phyloP scores from a whole-genome alignment of 164 flowering plant genomes.

The Tetrastigma voinierianum region DNA sequence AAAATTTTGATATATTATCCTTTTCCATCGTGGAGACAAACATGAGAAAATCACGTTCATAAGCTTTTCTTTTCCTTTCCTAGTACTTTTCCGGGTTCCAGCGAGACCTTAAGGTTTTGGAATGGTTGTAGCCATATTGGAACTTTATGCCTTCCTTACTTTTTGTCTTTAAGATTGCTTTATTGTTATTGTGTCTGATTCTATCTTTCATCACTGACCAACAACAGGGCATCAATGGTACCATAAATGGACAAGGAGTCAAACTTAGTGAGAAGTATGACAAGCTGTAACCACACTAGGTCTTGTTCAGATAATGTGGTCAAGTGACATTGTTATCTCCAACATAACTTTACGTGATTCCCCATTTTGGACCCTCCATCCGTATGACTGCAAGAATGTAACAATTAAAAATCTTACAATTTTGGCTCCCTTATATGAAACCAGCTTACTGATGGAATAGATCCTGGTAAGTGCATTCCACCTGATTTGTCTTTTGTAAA shows the following conservation, averaged over 20 bases:
- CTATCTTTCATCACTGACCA: not conserved
- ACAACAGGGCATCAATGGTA: slow-evolving; percentile 98
- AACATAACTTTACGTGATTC: slow-evolving; percentile 60
- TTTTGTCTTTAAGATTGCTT: not conserved
- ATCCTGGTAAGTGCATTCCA: slow-evolving; percentile 66
- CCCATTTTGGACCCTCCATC: slow-evolving; percentile 99
- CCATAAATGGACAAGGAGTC: slow-evolving; percentile 96
- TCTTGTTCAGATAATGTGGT: slow-evolving; percentile 98
- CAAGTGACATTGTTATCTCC: slow-evolving; percentile 71
- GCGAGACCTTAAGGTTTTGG: not conserved
- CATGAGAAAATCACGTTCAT: too few species aligned
- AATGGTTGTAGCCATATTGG: not conserved
- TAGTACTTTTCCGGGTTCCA: too few species aligned
- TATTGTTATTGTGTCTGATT: slow-evolving; percentile 7
- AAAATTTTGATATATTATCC: too few species aligned
- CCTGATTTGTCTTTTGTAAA: not conserved
- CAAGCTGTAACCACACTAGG: slow-evolving; percentile 83
- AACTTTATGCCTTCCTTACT: not conserved
- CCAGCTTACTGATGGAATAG: slow-evolving; percentile 99
- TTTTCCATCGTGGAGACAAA: too few species aligned
- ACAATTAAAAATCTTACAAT: slow-evolving; percentile 71
- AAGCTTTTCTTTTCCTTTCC: too few species aligned
- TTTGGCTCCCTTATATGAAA: slow-evolving; percentile 73
- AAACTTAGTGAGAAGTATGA: slow-evolving; percentile 86
- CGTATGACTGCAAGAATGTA: slow-evolving; percentile 93